Evolutionary conservation across 148 eudicot genomes (phyloP).

Genomic region (Rhododendron kiyosumense): DNA sequence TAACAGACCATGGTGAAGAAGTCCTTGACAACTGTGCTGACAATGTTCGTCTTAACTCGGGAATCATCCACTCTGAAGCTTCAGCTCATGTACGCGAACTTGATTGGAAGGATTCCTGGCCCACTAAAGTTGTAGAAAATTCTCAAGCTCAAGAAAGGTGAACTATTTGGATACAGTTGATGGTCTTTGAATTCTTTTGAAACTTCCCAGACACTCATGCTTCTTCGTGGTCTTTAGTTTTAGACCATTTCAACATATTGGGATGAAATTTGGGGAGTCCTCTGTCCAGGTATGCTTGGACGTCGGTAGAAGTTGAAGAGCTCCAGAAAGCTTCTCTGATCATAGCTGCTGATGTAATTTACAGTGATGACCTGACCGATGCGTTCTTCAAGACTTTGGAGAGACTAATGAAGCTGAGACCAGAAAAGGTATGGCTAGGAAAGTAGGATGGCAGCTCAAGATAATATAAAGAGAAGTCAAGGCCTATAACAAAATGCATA

Average conservation of each 20-base stretch:
- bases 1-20: slow-evolving; percentile 65
- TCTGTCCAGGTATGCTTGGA: slow-evolving; percentile 62
- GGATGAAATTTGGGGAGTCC: neutral
- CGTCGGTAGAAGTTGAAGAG: slow-evolving; percentile 58
- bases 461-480: neutral
- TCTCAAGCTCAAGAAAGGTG: slow-evolving; percentile 30
- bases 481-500: neutral
- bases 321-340: slow-evolving; percentile 58
- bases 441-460: slow-evolving; percentile 6
- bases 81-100: slow-evolving; percentile 86
- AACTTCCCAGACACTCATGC: neutral
- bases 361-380: slow-evolving; percentile 82
- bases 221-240: neutral
- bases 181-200: neutral
- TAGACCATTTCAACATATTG: neutral
- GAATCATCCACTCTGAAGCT: slow-evolving; percentile 35
- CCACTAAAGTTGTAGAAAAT: slow-evolving; percentile 33
- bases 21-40: slow-evolving; percentile 70
- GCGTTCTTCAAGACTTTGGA: slow-evolving; percentile 66
- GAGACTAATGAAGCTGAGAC: slow-evolving; percentile 48
- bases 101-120: slow-evolving; percentile 85
- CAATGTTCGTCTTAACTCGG: slow-evolving; percentile 63
- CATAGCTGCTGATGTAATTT: slow-evolving; percentile 97
- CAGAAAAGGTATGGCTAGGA: slow-evolving; percentile 52
- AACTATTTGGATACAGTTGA: slow-evolving; percentile 5